Percentiles rank a stretch among this genome's conserved stretches.
These are phyloP conservation scores for Neurospora sp. DNA, from an alignment of 2,329 filamentous ascomycete genomes.

Conservation along the genomic window DNA sequence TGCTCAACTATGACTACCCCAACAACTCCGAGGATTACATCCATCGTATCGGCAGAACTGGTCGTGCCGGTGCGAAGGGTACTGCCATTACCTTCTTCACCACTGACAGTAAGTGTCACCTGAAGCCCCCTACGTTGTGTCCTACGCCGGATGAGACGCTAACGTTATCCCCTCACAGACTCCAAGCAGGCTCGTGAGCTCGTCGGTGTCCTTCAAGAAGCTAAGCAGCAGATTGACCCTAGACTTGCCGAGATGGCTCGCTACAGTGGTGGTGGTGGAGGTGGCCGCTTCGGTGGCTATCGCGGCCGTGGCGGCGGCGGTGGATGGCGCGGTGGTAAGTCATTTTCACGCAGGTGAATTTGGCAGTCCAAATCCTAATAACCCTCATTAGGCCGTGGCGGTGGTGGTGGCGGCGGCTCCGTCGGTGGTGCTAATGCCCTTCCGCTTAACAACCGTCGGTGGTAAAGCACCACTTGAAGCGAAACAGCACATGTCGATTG, in stretches of 20 bases:
- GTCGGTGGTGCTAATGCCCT: conserved; percentile 36
- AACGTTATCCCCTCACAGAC: conserved; percentile 45
- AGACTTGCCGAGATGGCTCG: conserved; percentile 92
- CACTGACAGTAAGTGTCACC: conserved; percentile 77
- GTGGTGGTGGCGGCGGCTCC: conserved; percentile 5
- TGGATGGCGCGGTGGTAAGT: conserved; percentile 37
- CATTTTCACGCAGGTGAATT: conserved; percentile 24
- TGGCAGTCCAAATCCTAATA: neutral
- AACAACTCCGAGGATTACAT: conserved; percentile 99
- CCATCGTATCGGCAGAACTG: conserved; percentile 91
- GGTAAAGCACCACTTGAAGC: conserved; percentile 27
- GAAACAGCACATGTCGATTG: neutral
- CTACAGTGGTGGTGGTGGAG: conserved; percentile 76
- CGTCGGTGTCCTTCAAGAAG: conserved; percentile 82
- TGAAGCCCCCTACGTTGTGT: neutral
- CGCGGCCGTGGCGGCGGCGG: conserved; percentile 44
- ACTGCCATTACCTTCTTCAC: conserved; percentile 98
- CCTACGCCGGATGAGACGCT: neutral
- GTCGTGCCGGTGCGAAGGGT: conserved; percentile 86
- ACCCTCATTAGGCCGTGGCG: conserved; percentile 27
- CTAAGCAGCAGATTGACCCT: conserved; percentile 96
- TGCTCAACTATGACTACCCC: conserved; percentile 99
- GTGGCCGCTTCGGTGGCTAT: conserved; percentile 63
- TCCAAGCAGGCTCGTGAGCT: conserved; percentile 95
- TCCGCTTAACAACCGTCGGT: conserved; percentile 40